Evolutionary conservation across 371 early-diverging fungal genomes (phyloP).

Genomic region (Catenaria anguillulae): DNA sequence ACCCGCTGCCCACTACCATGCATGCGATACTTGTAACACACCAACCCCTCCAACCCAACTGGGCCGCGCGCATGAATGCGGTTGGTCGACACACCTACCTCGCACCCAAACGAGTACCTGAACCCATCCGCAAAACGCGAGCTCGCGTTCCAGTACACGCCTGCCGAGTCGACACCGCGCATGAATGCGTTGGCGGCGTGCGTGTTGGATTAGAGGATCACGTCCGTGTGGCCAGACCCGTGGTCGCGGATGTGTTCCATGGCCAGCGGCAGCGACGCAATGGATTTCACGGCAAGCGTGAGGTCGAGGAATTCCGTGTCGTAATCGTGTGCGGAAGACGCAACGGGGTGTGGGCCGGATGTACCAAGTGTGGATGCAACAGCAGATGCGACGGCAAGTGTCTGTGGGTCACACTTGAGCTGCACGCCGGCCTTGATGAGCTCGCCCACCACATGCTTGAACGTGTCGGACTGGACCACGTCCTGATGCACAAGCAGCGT

Average conservation of each 20-base stretch:
- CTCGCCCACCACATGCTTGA: background rate
- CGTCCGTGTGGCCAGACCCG: conserved; percentile 88
- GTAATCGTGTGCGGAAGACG: conserved; percentile 36
- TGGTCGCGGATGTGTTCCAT: conserved; percentile 81
- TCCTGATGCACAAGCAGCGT: conserved; percentile 65
- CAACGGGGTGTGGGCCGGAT: background rate
- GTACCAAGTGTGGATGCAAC: too few relatives aligned
- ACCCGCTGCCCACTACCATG: conserved; percentile 74
- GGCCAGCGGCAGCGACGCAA: conserved; percentile 57
- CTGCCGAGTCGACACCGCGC: conserved; percentile 86
- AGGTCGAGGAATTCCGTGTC: conserved; percentile 81
- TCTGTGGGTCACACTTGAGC: background rate
- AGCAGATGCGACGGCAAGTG: conserved; percentile 11
- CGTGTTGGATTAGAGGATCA: conserved; percentile 68
- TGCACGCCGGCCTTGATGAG: background rate
- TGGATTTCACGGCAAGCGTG: conserved; percentile 65
- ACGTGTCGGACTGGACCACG: conserved; percentile 22
- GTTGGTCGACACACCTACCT: conserved; percentile 90
- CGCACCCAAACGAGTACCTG: conserved; percentile 93
- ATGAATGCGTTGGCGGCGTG: conserved; percentile 64
- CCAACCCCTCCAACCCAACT: conserved; percentile 87
- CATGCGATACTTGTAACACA: conserved; percentile 87
- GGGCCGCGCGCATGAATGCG: conserved; percentile 97
- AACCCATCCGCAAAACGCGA: conserved; percentile 96
- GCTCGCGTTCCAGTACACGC: conserved; percentile 91